These are phyloP conservation scores for Globisporangium megalacanthum DNA, from an alignment of 352 stramenopile genomes.

Conservation along the genomic window DNA sequence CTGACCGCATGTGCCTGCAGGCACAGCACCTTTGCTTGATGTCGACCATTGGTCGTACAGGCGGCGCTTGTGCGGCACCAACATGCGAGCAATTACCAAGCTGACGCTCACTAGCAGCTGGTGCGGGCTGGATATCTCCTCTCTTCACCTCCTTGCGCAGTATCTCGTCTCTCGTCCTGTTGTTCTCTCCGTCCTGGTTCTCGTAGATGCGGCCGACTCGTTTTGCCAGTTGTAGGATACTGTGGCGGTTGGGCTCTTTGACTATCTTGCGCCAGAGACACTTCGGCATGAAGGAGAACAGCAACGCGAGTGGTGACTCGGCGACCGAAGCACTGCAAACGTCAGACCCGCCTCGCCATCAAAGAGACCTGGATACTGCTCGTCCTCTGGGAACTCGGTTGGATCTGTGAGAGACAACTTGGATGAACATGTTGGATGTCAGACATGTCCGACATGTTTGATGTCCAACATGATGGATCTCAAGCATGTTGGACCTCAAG, in stretches of 20 bases:
- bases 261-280: not conserved
- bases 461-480: no score
- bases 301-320: not conserved
- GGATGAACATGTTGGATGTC: not conserved
- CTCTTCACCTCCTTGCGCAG: not conserved
- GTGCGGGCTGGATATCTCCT: not conserved
- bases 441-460: not conserved
- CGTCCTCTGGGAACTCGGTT: not conserved
- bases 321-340: no score
- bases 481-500: no score
- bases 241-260: not conserved
- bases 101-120: not conserved
- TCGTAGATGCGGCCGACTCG: not conserved
- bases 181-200: not conserved
- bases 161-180: not conserved
- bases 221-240: not conserved
- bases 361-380: not conserved
- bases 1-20: not conserved
- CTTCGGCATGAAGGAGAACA: not conserved
- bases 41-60: not conserved
- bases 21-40: not conserved
- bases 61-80: not conserved
- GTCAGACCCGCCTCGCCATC: not conserved
- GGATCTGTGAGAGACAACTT: not conserved
- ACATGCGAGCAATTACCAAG: not conserved